These are phyloP conservation scores for Lasiodiplodia sp. DNA, from an alignment of 2,329 filamentous ascomycete species.

Conservation along the genomic window DNA sequence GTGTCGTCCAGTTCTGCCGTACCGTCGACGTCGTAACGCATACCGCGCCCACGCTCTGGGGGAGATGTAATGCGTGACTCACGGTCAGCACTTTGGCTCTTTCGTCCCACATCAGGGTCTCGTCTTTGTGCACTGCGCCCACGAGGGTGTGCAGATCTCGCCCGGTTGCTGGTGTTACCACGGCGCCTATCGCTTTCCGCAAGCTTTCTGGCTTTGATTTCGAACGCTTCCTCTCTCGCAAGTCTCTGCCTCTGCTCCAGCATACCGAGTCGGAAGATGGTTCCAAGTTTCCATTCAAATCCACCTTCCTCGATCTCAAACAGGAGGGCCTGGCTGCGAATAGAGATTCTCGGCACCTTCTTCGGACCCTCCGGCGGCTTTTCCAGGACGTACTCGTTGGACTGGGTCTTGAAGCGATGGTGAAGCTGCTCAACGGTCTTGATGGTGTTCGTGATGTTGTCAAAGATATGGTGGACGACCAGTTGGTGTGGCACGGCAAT, in stretches of 20 bases:
- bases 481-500: constrained; percentile 91
- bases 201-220: constrained; percentile 84
- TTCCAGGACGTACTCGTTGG: constrained; percentile 84
- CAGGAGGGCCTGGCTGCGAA: constrained; percentile 81
- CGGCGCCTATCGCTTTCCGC: constrained; percentile 61
- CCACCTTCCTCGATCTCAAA: constrained; percentile 96
- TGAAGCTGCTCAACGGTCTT: constrained; percentile 93
- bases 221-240: constrained; percentile 88
- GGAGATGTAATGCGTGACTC: constrained; percentile 10
- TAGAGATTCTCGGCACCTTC: constrained; percentile 81
- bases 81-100: constrained; percentile 49
- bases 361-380: constrained; percentile 89
- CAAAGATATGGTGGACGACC: constrained; percentile 87
- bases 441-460: constrained; percentile 86
- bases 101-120: constrained; percentile 40
- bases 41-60: constrained; percentile 52
- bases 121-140: constrained; percentile 49
- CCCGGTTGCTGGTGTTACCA: constrained; percentile 59
- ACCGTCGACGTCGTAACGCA: constrained; percentile 80
- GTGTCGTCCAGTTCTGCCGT: constrained; percentile 74
- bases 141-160: constrained; percentile 59
- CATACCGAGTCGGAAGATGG: constrained; percentile 89
- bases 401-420: constrained; percentile 87
- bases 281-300: constrained; percentile 96
- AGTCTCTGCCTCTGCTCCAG: constrained; percentile 89